These are phyloP conservation scores for Cladophialophora yegresii DNA, from an alignment of 2,329 filamentous ascomycete species.

Conservation along the genomic window DNA sequence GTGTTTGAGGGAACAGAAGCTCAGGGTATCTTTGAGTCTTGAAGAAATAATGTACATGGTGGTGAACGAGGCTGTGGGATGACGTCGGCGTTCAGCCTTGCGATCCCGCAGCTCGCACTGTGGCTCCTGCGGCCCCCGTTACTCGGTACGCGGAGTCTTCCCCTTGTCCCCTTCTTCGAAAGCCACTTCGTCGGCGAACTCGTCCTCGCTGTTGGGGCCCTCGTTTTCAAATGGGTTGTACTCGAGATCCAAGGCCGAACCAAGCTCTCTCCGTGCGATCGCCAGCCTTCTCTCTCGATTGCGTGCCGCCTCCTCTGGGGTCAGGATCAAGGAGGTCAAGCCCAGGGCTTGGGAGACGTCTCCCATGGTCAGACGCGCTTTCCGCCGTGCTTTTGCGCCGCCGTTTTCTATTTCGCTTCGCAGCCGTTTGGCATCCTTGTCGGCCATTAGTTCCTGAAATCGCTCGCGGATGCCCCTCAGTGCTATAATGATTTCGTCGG, in stretches of 20 bases:
- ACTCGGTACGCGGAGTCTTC: neutral
- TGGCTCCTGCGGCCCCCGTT: neutral
- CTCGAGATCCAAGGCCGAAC: neutral
- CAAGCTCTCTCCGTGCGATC: neutral
- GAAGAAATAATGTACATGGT: neutral
- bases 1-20: neutral
- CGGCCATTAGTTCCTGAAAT: conserved; percentile 29
- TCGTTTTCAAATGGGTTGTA: neutral
- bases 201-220: neutral
- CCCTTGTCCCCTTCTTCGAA: neutral
- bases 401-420: conserved; percentile 24
- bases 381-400: conserved; percentile 23
- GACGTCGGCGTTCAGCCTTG: conserved; percentile 18
- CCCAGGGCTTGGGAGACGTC: conserved; percentile 25
- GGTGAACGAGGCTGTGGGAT: conserved; percentile 2
- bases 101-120: neutral
- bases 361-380: conserved; percentile 22
- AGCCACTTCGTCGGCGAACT: conserved; percentile 2
- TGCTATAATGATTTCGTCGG: conserved; percentile 57
- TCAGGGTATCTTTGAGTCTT: neutral
- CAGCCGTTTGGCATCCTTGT: conserved; percentile 14
- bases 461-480: conserved; percentile 42
- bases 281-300: neutral
- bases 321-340: conserved; percentile 9
- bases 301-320: conserved; percentile 5